Percentiles rank a stretch among this genome's conserved stretches.
Conservation (phyloP, 2,329 filamentous ascomycete species). For the Botryotinia convoluta region DNA sequence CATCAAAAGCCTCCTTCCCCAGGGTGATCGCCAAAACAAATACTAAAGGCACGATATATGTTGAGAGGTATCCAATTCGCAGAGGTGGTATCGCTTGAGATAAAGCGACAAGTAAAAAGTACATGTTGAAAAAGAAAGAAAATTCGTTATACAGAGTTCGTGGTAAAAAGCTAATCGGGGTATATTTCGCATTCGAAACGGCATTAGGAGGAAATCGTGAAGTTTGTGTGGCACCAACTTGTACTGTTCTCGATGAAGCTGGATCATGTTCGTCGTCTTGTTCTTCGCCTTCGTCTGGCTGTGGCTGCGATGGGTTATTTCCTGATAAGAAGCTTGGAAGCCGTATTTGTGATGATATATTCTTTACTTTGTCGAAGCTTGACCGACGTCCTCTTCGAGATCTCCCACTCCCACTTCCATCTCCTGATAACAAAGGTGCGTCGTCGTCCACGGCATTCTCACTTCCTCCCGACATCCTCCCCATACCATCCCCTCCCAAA, state of each 20-base stretch:
- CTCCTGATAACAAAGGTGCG: conserved; percentile 62
- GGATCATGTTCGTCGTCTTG: conserved; percentile 58
- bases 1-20: conserved; percentile 93
- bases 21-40: conserved; percentile 92
- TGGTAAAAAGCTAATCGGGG: conserved; percentile 88
- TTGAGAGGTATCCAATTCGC: conserved; percentile 90
- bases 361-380: conserved; percentile 44
- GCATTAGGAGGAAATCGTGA: conserved; percentile 84
- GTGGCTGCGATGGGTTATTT: conserved; percentile 24
- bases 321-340: conserved; percentile 66
- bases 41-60: conserved; percentile 86
- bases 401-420: conserved; percentile 15
- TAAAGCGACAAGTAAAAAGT: conserved; percentile 91
- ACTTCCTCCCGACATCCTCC: conserved; percentile 59
- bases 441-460: conserved; percentile 62
- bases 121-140: conserved; percentile 99
- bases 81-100: conserved; percentile 89
- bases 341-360: conserved; percentile 54
- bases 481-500: conserved; percentile 47
- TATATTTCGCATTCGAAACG: conserved; percentile 97
- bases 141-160: conserved; percentile 97
- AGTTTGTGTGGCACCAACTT: conserved; percentile 71
- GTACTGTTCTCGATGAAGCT: conserved; percentile 69
- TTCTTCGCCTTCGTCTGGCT: conserved; percentile 40
- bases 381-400: conserved; percentile 36